Base-by-base conservation (phyloP, 1,139 yeast species). In the Suhomyces bokatorum region DNA sequence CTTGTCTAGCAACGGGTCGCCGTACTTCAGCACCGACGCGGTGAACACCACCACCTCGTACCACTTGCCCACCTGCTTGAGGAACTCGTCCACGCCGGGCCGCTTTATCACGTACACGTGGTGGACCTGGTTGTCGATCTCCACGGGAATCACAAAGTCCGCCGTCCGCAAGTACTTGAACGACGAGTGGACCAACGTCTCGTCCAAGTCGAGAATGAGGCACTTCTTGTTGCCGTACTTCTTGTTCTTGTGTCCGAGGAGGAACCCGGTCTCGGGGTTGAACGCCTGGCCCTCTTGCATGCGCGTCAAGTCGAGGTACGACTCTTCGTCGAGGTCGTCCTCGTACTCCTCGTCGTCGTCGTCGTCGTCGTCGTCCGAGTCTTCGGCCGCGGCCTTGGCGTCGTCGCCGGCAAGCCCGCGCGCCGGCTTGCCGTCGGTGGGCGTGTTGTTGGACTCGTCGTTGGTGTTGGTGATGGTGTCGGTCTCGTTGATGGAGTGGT, bases 21-120 rank as follows among this genome's bases (percentile, higher is more conserved):
- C 99, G 61, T 93, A 93, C 61, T 95, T 83, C 56, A 93, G 80
- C 14, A 93, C 98, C 32, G 96, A 85, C 3, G 99, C 99, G 0
- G 99, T 93, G 63, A 93, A 93, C 5, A 93, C 96, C 31, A 95
- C 99, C 48, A 93, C 96, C 66, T 93, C 99, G 62, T 77, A 93
- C 60, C 91, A 66, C 62, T 88, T 77, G 22, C 98, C 96, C 39
- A 93, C 96, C 52, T 80, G 77, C 53, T 71, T 74, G 73, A 93
- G 75, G 60, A 95, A 93, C 61, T 88, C 95, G 65, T 93, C 99
- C 40, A 95, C 99, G 0, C 99, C 99, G 0, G 99, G 99, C 57
- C 99, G 80, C 62, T 95, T 93, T 47, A 91, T 89, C 28, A 93
- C 99, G 63, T 90, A 93, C 39, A 93, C 99, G 60, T 89, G 95